Percentiles rank a stretch among this genome's conserved stretches.
phyloP scores from a whole-genome alignment of 2,329 filamentous ascomycete genomes.

The Aspergillus oerlinghausenensis region DNA sequence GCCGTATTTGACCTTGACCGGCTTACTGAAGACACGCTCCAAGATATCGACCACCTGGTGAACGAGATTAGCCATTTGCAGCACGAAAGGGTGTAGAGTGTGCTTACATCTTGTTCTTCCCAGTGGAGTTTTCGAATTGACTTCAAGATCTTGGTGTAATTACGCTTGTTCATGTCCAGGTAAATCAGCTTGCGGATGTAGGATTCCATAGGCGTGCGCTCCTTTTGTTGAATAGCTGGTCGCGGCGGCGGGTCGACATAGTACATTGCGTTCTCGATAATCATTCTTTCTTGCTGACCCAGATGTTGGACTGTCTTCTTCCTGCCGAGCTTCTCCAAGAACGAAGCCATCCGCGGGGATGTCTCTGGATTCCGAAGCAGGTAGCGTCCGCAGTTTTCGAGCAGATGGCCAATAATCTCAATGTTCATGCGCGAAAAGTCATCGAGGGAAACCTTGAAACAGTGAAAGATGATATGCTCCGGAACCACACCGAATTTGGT shows the following conservation, averaged over 20 bases:
- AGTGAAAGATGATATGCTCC: constrained; percentile 98
- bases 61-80: neutral
- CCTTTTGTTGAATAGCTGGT: constrained; percentile 92
- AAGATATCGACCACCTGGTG: constrained; percentile 66
- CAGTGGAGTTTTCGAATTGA: constrained; percentile 94
- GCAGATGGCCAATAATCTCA: constrained; percentile 91
- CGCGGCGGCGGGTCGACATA: constrained; percentile 95
- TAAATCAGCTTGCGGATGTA: constrained; percentile 93
- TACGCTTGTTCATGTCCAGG: constrained; percentile 87
- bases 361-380: constrained; percentile 89
- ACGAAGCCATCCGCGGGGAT: constrained; percentile 85
- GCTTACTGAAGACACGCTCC: constrained; percentile 91
- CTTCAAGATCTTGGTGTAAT: constrained; percentile 88
- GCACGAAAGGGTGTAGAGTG: neutral
- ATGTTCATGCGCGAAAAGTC: constrained; percentile 99
- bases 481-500: constrained; percentile 98
- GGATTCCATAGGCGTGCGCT: constrained; percentile 85
- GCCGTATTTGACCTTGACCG: constrained; percentile 94
- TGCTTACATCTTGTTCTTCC: constrained; percentile 76
- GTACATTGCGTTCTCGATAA: constrained; percentile 96
- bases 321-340: constrained; percentile 87
- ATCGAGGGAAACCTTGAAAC: constrained; percentile 92
- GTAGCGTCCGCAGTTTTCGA: constrained; percentile 96
- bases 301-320: constrained; percentile 96
- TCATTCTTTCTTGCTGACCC: constrained; percentile 92